These are phyloP conservation scores for Hypoxylon subgilvum DNA, from an alignment of 495 filamentous ascomycete genomes.

Conservation along the genomic window DNA sequence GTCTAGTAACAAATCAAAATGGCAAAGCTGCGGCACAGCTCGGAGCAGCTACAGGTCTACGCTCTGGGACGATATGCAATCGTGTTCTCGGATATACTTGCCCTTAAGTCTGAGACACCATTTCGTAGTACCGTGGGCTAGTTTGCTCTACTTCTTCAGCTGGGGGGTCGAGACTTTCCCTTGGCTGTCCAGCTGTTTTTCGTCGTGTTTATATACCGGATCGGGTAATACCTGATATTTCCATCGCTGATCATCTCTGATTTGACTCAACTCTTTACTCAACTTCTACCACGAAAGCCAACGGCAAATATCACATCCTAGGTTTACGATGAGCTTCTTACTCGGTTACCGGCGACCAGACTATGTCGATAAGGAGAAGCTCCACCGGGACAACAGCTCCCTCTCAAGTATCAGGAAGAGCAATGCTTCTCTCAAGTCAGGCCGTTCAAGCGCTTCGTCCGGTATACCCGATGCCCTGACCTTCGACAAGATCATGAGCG, in stretches of 20 bases:
- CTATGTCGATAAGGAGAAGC: conserved; percentile 41
- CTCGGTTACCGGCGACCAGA: conserved; percentile 48
- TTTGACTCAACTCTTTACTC: not conserved
- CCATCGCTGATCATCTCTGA: not conserved
- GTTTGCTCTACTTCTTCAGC: not conserved
- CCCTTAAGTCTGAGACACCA: not conserved
- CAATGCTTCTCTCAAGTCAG: conserved; percentile 36
- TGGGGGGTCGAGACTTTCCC: not conserved
- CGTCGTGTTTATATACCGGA: not conserved
- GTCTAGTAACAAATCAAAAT: too few species aligned
- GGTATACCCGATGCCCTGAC: conserved; percentile 72
- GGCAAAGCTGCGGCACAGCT: too few species aligned
- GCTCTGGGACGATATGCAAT: not conserved
- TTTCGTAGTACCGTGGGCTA: not conserved
- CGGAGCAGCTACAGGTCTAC: not conserved
- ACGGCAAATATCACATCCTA: not conserved
- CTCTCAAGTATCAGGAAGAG: conserved; percentile 27
- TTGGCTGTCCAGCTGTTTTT: too few species aligned
- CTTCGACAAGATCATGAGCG: conserved; percentile 73
- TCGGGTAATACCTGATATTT: not conserved
- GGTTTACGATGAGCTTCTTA: conserved; percentile 40
- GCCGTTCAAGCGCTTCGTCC: conserved; percentile 4
- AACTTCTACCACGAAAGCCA: not conserved
- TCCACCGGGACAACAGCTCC: conserved; percentile 35
- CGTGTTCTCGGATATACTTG: conserved; percentile 1